These are phyloP conservation scores for Fraxinus latifolia DNA, from an alignment of 305 asterid genomes.

Conservation along the genomic window DNA sequence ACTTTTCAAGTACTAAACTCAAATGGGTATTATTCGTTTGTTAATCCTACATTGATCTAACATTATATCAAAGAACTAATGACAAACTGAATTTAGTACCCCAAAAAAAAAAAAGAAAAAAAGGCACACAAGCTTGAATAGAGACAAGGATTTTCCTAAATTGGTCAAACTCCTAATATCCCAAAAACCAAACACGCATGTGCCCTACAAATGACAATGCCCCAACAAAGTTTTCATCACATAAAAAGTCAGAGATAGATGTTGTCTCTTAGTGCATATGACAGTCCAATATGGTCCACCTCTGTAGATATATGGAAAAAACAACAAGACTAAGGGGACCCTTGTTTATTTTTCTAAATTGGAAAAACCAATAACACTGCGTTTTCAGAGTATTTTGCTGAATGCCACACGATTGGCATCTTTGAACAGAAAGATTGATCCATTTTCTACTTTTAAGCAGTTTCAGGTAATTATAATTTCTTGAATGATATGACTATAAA, in stretches of 20 bases:
- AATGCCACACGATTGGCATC: conserved; percentile 65
- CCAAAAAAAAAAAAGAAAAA: no score
- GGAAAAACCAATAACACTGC: conserved; percentile 35
- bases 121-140: not conserved
- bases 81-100: not conserved
- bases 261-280: conserved; percentile 32
- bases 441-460: conserved; percentile 6
- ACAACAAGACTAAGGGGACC: not conserved
- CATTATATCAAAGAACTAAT: no score
- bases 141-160: conserved; percentile 32
- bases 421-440: conserved; percentile 31
- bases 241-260: conserved; percentile 16
- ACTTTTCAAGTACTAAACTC: not conserved
- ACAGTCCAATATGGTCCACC: conserved; percentile 35
- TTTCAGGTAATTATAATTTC: conserved; percentile 20
- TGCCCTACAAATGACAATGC: conserved; percentile 35
- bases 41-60: no score
- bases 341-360: conserved; percentile 11
- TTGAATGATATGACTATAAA: conserved; percentile 24
- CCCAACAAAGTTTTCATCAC: not conserved
- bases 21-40: not conserved
- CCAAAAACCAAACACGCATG: conserved; percentile 11
- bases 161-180: conserved; percentile 30
- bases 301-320: conserved; percentile 16
- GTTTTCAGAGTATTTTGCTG: conserved; percentile 23